A percentile compares a stretch with the other conserved stretches of the same genome.
Evolutionary conservation across 2,329 filamentous ascomycete genomes (phyloP).

Genomic region (Lecanicillium sp.): DNA sequence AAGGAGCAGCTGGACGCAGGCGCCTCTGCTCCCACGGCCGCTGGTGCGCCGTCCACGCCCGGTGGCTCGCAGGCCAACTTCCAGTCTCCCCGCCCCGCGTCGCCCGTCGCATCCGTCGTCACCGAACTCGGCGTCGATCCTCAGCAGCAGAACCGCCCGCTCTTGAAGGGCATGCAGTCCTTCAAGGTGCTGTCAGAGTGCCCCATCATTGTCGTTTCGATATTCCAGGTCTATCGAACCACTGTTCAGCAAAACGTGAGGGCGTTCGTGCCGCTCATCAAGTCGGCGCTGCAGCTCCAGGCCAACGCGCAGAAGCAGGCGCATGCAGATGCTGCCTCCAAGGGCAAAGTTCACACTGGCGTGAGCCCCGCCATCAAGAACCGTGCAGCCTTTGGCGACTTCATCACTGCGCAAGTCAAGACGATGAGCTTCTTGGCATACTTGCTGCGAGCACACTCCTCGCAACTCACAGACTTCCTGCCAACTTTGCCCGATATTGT

Average conservation of each 20-base stretch:
- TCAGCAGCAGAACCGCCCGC: slow-evolving; percentile 73
- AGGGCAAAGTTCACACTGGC: slow-evolving; percentile 80
- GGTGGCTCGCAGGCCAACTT: slow-evolving; percentile 64
- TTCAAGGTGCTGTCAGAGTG: slow-evolving; percentile 98
- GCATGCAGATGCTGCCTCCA: slow-evolving; percentile 74
- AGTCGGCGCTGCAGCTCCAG: slow-evolving; percentile 79
- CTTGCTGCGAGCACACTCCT: slow-evolving; percentile 78
- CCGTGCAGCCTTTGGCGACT: slow-evolving; percentile 88
- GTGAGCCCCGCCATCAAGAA: slow-evolving; percentile 94
- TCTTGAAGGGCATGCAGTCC: slow-evolving; percentile 93
- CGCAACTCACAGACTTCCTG: slow-evolving; percentile 82
- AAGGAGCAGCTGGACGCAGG: slow-evolving; percentile 83
- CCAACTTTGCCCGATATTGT: slow-evolving; percentile 81
- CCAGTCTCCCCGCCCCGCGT: slow-evolving; percentile 83
- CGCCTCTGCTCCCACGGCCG: slow-evolving; percentile 43
- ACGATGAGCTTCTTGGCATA: slow-evolving; percentile 99
- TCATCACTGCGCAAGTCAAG: slow-evolving; percentile 97
- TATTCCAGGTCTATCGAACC: slow-evolving; percentile 86
- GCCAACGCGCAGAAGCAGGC: slow-evolving; percentile 90
- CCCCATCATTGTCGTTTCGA: slow-evolving; percentile 96
- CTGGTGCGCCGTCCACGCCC: slow-evolving; percentile 60
- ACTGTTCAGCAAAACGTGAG: slow-evolving; percentile 81
- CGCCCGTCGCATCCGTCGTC: slow-evolving; percentile 71
- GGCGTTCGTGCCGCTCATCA: slow-evolving; percentile 89
- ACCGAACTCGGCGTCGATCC: slow-evolving; percentile 74